These are phyloP conservation scores for Rubroshorea leprosula DNA, from an alignment of 345 rosid species.

Conservation along the genomic window DNA sequence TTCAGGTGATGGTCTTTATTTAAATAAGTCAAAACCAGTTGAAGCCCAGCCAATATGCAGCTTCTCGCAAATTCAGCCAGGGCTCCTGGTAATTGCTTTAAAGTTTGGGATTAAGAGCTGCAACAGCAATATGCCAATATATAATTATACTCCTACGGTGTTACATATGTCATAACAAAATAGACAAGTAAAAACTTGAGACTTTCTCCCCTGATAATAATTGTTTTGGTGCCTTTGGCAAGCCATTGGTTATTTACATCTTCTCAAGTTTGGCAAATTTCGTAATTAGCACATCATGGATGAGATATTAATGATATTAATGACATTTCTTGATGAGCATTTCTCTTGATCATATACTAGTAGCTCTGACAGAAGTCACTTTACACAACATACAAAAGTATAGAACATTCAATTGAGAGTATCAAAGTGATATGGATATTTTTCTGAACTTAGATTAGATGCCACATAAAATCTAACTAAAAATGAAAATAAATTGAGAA, in stretches of 20 bases:
- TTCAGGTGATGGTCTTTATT: background rate
- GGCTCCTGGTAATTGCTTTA: background rate
- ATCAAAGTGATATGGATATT: background rate
- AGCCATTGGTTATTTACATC: no score
- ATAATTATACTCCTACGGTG: no score
- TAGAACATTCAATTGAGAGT: background rate
- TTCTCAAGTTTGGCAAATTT: no score
- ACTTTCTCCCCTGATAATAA: no score
- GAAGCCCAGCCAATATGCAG: background rate
- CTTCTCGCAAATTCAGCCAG: background rate
- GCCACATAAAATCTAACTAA: background rate
- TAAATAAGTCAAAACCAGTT: background rate
- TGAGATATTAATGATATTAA: no score
- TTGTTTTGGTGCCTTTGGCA: no score
- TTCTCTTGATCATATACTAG: background rate
- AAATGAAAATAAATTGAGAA: background rate
- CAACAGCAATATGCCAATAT: background rate
- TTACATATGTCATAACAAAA: no score
- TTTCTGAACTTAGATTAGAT: no score
- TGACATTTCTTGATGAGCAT: no score
- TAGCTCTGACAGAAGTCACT: background rate
- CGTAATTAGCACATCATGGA: no score
- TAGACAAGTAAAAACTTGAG: no score
- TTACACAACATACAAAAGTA: no score
- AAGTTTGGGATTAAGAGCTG: background rate